These are phyloP conservation scores for Colletotrichum lentis DNA, from an alignment of 2,329 filamentous ascomycete genomes.

Conservation along the genomic window DNA sequence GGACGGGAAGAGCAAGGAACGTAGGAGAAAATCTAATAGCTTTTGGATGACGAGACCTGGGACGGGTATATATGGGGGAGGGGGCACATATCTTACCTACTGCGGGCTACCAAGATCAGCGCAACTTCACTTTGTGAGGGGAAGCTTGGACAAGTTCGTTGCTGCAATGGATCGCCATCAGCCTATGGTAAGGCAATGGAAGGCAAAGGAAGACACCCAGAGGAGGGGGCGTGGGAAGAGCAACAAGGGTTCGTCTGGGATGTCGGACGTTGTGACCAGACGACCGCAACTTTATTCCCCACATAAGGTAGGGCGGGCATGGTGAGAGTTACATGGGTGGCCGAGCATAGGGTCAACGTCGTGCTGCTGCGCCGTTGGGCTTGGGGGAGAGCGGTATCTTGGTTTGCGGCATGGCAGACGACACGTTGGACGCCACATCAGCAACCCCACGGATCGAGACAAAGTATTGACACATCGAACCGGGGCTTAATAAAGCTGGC, in stretches of 20 bases:
- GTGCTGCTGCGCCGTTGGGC: background rate
- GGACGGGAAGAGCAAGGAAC: background rate
- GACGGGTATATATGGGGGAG: constrained; percentile 24
- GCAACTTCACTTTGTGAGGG: background rate
- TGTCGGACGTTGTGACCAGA: constrained; percentile 5
- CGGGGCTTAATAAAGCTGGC: constrained; percentile 2
- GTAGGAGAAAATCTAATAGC: background rate
- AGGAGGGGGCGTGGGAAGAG: constrained; percentile 2
- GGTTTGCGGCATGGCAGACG: constrained; percentile 19
- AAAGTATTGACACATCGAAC: constrained; percentile 5
- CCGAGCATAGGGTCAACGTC: constrained; percentile 13
- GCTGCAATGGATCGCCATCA: constrained; percentile 17
- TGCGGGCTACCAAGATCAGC: constrained; percentile 11
- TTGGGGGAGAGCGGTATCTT: constrained; percentile 2
- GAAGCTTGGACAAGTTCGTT: constrained; percentile 22
- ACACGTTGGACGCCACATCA: constrained; percentile 33
- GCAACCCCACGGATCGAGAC: constrained; percentile 18
- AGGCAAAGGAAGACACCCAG: background rate
- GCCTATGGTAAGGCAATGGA: background rate
- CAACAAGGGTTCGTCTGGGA: constrained; percentile 2
- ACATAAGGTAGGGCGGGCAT: background rate
- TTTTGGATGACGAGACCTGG: constrained; percentile 21
- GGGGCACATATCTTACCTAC: background rate
- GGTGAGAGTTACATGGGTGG: background rate
- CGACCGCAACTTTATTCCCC: background rate